Evolutionary conservation across 2,329 filamentous ascomycete species (phyloP).

Genomic region (Mycosphaerella sp.): DNA sequence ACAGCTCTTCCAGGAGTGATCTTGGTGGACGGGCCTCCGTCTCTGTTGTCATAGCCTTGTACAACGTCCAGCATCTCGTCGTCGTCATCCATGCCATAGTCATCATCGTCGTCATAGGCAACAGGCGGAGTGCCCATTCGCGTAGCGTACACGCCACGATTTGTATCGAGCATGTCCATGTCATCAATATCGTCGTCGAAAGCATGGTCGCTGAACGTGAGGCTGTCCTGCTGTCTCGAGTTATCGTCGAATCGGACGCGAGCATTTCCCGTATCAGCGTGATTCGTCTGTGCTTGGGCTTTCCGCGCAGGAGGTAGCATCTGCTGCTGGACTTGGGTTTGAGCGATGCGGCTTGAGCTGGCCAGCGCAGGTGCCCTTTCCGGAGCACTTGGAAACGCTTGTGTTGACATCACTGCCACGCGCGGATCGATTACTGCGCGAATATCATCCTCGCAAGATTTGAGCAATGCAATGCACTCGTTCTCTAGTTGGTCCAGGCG

Average conservation of each 20-base stretch:
- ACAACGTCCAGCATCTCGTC: slow-evolving; percentile 40
- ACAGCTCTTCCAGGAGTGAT: slow-evolving; percentile 18
- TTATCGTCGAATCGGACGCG: slow-evolving; percentile 1
- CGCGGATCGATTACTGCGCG: slow-evolving; percentile 12
- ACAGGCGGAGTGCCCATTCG: slow-evolving; percentile 36
- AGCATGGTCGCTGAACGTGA: slow-evolving; percentile 6
- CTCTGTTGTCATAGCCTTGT: slow-evolving; percentile 38
- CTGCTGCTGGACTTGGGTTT: slow-evolving; percentile 27
- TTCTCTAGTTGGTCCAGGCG: slow-evolving; percentile 23
- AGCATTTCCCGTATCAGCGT: neutral
- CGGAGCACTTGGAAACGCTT: slow-evolving; percentile 13
- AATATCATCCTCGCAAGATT: slow-evolving; percentile 23
- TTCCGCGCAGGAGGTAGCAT: slow-evolving; percentile 18
- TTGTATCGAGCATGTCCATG: slow-evolving; percentile 21
- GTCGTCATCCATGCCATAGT: slow-evolving; percentile 33
- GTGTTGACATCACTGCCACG: slow-evolving; percentile 30
- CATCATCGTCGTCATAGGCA: slow-evolving; percentile 25
- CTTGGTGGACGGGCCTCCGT: slow-evolving; percentile 25
- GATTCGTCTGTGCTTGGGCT: neutral
- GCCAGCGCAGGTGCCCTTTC: slow-evolving; percentile 9
- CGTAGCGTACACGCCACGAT: slow-evolving; percentile 32
- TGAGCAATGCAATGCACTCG: slow-evolving; percentile 23
- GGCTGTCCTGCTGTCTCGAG: neutral
- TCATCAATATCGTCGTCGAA: slow-evolving; percentile 23
- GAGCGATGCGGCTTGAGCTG: slow-evolving; percentile 30